Base-by-base conservation (phyloP, 352 stramenopile genomes). In the Elongisporangium anandrum region DNA sequence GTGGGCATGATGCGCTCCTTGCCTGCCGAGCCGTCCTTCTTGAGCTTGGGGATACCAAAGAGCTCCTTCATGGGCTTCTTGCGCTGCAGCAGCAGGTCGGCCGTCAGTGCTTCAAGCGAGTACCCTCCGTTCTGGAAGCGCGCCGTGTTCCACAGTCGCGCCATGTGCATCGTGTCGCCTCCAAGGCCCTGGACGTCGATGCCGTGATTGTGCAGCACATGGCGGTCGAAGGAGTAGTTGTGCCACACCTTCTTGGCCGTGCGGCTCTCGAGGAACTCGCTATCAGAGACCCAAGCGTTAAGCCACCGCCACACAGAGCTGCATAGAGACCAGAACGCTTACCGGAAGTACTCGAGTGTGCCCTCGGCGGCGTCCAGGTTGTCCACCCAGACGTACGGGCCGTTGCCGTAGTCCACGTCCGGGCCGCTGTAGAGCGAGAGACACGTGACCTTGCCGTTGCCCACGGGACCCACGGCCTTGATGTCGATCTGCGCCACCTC, bases 161-260 rank as follows among this genome's bases (percentile, higher is more conserved):
- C 97, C 98, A 99, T 99, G 85, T 99, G 98, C 96, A 99, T 99
- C 4, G 98, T 99, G 72, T 99, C 98, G 39, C 96, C 97, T 21
- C 81, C 92, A 49, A 99, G 94, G 0, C 90, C 90, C 17, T 87
- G 71, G 12, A 94, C 85, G 63, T 98, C 70, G 66, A 99, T 98
- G 17, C 85, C 93, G 60, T 98, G 87, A 74, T 99, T 99, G 68
- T 83, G 94, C 58, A 99, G 82, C 50, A 99, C 96, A 73, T 99
- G 97, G 45, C 96, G 83, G 86, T 99, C 98, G 73, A 99, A 99
- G 34, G 95, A 97, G 77, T 99, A 99, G 75, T 99, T 99, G 77
- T 99, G 97, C 95, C 96, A 99, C 12, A 99, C 88, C 72, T 99
- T 99, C 29, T 94, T 80, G 53, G 92, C 84, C 21, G 69, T 60